Evolutionary conservation across 2,329 filamentous ascomycete species (phyloP), one percentile per base, ranked within the genome.

Genomic region (Ramularia collo-cygni): DNA sequence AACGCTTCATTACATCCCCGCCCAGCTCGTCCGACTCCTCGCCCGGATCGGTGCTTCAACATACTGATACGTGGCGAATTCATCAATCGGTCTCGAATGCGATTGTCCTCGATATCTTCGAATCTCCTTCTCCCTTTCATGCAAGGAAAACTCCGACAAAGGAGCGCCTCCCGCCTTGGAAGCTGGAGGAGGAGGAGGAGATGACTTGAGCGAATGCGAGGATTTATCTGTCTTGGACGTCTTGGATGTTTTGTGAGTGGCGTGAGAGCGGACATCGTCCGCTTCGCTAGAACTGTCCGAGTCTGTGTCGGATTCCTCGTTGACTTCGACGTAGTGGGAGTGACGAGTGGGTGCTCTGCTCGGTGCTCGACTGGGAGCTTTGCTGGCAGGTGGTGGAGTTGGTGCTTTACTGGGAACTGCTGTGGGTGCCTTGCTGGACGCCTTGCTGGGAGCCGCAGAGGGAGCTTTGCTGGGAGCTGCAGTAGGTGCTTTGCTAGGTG

Each of bases 51-150:
- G 51, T 14, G 55, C 58, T 52, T 70, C 64, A 5, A 71, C 63
- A 47, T 72, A 71, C 29, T 68, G 56, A 46, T 65, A 71, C 27
- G 64, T 65, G 46, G 70, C 67, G 48, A 68, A 70, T 14, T 64
- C 59, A 16, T 60, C 58, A 29, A 49, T 45, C 12, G 47, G 43
- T 26, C 50, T 43, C 5, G 47, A 47, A 12, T 50, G 47, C n/a
- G 52, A 50, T 30, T 57, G 62, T n/a, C 66, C 56, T 36, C 66
- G 43, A 8, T 64, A 62, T n/a, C 66, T 56, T 37, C 66, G 43
- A 10, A 64, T 59, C 48, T 70, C 67, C 32, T 60, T 56, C 47
- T 70, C 67, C 28, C 60, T 60, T 58, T 71, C 68, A 16, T 64
- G 62, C 32, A 67, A 53, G 27, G 67, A 63, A 49, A 68, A 69